phyloP scores from a whole-genome alignment of 2,329 filamentous ascomycete genomes.

The Cladophialophora immunda region DNA sequence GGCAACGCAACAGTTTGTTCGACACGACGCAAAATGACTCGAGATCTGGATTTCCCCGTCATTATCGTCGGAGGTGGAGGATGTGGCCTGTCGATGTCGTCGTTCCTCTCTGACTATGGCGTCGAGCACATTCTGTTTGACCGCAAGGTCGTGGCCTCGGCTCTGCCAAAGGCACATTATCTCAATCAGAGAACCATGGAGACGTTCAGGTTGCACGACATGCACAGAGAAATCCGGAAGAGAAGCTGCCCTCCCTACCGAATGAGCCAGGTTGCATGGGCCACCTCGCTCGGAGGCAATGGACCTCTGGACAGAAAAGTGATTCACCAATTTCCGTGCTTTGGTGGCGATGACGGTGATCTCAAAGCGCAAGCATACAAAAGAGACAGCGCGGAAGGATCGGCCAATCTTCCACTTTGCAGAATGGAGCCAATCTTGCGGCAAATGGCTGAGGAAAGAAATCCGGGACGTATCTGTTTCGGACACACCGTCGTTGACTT shows the following conservation, averaged over 20 bases:
- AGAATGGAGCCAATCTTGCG: conserved; percentile 46
- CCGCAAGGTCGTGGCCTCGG: conserved; percentile 44
- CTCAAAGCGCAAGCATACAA: background rate
- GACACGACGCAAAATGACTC: background rate
- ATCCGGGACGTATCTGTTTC: conserved; percentile 1
- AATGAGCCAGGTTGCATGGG: conserved; percentile 44
- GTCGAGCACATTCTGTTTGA: conserved; percentile 45
- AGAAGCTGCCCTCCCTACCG: conserved; percentile 39
- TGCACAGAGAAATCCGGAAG: conserved; percentile 42
- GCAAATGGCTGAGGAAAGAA: background rate
- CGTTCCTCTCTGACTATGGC: conserved; percentile 43
- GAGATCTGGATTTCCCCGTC: conserved; percentile 35
- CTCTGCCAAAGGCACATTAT: conserved; percentile 46
- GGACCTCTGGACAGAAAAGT: conserved; percentile 29
- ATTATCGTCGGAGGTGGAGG: conserved; percentile 45
- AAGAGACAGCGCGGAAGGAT: background rate
- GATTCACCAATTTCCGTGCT: conserved; percentile 8
- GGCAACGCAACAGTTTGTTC: background rate
- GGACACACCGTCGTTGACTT: conserved; percentile 2
- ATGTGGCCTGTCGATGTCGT: conserved; percentile 44
- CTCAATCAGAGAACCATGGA: conserved; percentile 44
- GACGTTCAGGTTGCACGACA: conserved; percentile 43
- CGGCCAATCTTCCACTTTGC: conserved; percentile 16
- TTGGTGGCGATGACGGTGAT: conserved; percentile 5
- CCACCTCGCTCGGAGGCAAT: conserved; percentile 43